Base-by-base conservation (phyloP, 129 eudicot genomes). In the Smallanthus sonchifolius region DNA sequence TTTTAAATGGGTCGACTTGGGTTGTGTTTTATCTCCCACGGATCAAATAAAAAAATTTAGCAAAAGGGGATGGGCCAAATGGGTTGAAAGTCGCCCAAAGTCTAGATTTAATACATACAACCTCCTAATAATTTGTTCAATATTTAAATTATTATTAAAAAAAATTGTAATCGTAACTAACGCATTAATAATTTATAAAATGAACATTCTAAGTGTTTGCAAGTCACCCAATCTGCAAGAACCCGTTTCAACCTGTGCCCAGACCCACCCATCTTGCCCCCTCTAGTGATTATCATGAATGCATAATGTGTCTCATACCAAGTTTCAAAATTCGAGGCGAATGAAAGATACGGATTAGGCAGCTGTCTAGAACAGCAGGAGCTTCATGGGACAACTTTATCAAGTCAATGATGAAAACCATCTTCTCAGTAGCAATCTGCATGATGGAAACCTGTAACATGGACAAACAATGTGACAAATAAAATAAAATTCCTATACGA, bases 381-480 rank as follows among this genome's bases (percentile, higher is more conserved):
- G 76, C 85, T 65, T 86, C 94, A 67, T 84, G 75, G 45, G 79
- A 73, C 81, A 95, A 87, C 82, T 88, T 91, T 70, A 95, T 84
- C 67, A 95, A 74, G 88, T 95, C 99, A 76, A 95, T 60, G 77
- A 95, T 87, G 69, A 83, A 91, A 70, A 88, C 99, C 87, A 56
- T 83, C 77, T 84, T 88, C 74, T 91, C 96, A 36, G 97, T 83
- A 75, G 99, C 96, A 82, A 95, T 88, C 77, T 95, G 97, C 85
- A 95, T 91, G 62, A 95, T 95, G 70, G 99, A 95, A 51, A 95
- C 99, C 99, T 95, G 94, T 78, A 76, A 75, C 49, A 74, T 34
- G 39, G 54, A 45, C 51, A 80, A 51, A 61, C 48, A 43, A 48
- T 64, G 34, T 57, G 59, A 65, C 38, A 38, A 47, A 64, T 69